Conservation (phyloP, 1,284 basidiomycete genomes). For the Rhodotorula sp. region DNA sequence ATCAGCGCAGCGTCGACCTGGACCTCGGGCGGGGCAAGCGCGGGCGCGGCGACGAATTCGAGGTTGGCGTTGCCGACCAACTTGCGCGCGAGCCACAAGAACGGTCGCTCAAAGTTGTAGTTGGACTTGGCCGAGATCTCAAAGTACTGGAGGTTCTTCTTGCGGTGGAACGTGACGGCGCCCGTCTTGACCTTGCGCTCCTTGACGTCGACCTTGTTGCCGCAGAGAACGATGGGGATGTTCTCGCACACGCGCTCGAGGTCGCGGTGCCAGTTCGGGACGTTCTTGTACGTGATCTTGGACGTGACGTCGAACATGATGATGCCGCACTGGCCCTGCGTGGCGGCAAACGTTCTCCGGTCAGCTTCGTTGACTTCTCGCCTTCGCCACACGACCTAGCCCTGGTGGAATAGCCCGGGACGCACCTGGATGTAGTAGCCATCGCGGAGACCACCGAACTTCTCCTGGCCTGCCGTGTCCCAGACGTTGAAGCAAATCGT, state of each 20-base stretch:
- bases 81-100: slow-evolving; percentile 99
- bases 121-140: slow-evolving; percentile 99
- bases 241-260: slow-evolving; percentile 98
- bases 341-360: slow-evolving; percentile 32
- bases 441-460: slow-evolving; percentile 97
- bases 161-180: slow-evolving; percentile 98
- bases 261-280: slow-evolving; percentile 97
- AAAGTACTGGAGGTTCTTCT: slow-evolving; percentile 99
- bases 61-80: slow-evolving; percentile 87
- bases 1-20: slow-evolving; percentile 77
- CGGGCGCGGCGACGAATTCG: slow-evolving; percentile 95
- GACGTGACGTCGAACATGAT: slow-evolving; percentile 99
- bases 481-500: slow-evolving; percentile 99
- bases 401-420: neutral
- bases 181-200: slow-evolving; percentile 99
- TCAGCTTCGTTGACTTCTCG: neutral
- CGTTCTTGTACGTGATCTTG: slow-evolving; percentile 99
- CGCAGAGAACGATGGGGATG: slow-evolving; percentile 98
- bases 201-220: slow-evolving; percentile 99
- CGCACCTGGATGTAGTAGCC: slow-evolving; percentile 87
- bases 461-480: slow-evolving; percentile 99
- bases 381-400: no score
- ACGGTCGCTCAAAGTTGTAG: slow-evolving; percentile 99
- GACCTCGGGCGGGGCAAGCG: slow-evolving; percentile 92
- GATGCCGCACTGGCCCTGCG: slow-evolving; percentile 90